Evolutionary conservation across 2,329 filamentous ascomycete species (phyloP), one percentile per base, ranked within the genome.

Genomic region (Fusarium heterosporum): DNA sequence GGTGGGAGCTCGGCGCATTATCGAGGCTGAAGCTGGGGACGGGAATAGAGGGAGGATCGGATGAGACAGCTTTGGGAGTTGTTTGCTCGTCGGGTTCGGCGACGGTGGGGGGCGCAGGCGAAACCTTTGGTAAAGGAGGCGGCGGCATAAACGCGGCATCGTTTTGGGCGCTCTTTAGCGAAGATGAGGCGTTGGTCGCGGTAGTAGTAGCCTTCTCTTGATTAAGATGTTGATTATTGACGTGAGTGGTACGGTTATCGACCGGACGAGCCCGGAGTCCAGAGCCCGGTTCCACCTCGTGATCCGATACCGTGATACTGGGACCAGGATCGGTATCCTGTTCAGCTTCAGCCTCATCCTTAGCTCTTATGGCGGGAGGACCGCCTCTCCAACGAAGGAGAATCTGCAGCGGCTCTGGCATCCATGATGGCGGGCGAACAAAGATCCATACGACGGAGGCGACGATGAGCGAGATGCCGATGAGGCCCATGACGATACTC

Each of bases 381-480:
- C 55, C 40, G 9, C 36, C 57, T 32, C 65, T 70, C 75, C 73
- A 72, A 29, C 61, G 69, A 29, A 72, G 34, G 9, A 77, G 57
- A 26, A 73, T 55, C 54, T 73, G 73, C 32, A 71, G 61, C 30
- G 70, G 70, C 40, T 68, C 68, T 26, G 73, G 67, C 53, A 87
- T 76, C 77, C 85, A 83, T 43, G 81, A 77, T 48, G 83, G 84
- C 55, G 84, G 84, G 39, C 83, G 82, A 62, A 89, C 80, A 70
- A 84, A 78, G 65, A 89, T 76, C 71, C 84, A 85, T 43, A 89
- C 81, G 55, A 89, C 78, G 1, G 87, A 87, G 41, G 84, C 87
- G 66, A 90, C 75, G 71, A 90, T 80, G 65, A 90, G 79, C n/a
- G 87, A 87, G 65, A 89, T 77, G 66, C 86, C 87, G 64, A 90